Conservation (phyloP, 1,139 yeast genomes). For the Meyerozyma athensensis region DNA sequence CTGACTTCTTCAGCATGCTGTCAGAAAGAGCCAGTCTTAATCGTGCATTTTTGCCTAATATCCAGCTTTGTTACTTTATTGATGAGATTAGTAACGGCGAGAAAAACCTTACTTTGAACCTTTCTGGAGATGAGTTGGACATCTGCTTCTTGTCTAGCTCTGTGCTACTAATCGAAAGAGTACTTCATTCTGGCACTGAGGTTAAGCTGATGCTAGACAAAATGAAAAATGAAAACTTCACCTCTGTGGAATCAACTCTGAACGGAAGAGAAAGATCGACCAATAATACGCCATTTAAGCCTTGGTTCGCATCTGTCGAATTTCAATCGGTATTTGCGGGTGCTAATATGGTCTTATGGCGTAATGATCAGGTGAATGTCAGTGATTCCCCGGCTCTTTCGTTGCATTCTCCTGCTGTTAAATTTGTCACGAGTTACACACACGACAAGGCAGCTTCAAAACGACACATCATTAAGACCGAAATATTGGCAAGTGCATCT, state of each 20-base stretch:
- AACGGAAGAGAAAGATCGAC: conserved; percentile 9
- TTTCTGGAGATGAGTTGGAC: conserved; percentile 66
- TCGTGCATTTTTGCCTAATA: conserved; percentile 62
- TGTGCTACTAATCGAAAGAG: conserved; percentile 41
- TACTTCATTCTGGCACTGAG: conserved; percentile 38
- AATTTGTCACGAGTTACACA: conserved; percentile 38
- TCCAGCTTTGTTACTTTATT: conserved; percentile 55
- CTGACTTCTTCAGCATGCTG: conserved; percentile 46
- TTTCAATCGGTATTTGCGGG: conserved; percentile 62
- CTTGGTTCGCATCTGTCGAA: conserved; percentile 42
- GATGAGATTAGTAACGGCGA: conserved; percentile 21
- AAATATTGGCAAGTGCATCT: conserved; percentile 64
- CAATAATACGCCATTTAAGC: conserved; percentile 21
- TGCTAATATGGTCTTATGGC: conserved; percentile 54
- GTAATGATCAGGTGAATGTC: conserved; percentile 38
- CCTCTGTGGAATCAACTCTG: conserved; percentile 1
- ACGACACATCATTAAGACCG: conserved; percentile 47
- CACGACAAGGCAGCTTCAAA: conserved; percentile 22
- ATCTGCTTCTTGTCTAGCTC: conserved; percentile 56
- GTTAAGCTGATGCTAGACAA: conserved; percentile 35
- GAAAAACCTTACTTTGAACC: conserved; percentile 36
- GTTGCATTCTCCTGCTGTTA: conserved; percentile 75
- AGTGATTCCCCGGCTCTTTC: conserved; percentile 51
- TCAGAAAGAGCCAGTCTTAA: conserved; percentile 46
- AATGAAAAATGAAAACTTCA: conserved; percentile 9